A percentile compares a stretch with the other conserved stretches of the same genome.
phyloP scores from a whole-genome alignment of 805 yeast species.

The Kodamaea restingae region DNA sequence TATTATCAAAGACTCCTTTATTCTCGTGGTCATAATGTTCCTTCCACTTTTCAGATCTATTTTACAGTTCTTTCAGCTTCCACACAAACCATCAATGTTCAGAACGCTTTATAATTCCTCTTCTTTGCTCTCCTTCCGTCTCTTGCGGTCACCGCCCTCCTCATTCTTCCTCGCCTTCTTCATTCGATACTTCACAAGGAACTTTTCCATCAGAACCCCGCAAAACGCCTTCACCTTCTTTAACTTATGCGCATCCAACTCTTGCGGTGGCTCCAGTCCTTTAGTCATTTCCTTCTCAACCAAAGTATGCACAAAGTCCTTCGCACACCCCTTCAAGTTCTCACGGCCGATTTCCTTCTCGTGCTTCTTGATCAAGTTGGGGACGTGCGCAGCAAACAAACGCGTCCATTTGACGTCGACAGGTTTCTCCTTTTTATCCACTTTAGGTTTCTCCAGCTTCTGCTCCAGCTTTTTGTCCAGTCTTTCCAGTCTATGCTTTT shows the following conservation, averaged over 20 bases:
- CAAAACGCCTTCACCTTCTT: slow-evolving; percentile 66
- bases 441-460: not conserved
- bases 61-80: not conserved
- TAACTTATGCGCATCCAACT: slow-evolving; percentile 60
- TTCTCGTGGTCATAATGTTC: too few species aligned
- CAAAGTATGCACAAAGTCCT: slow-evolving; percentile 67
- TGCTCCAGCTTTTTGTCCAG: slow-evolving; percentile 7
- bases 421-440: too few species aligned
- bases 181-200: slow-evolving; percentile 43
- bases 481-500: slow-evolving; percentile 8
- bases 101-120: too few species aligned
- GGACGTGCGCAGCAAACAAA: slow-evolving; percentile 69
- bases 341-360: slow-evolving; percentile 68
- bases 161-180: slow-evolving; percentile 26
- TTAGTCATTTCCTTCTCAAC: slow-evolving; percentile 63
- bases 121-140: slow-evolving; percentile 1
- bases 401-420: slow-evolving; percentile 38
- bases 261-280: slow-evolving; percentile 44
- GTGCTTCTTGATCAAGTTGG: slow-evolving; percentile 69
- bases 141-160: slow-evolving; percentile 4
- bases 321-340: slow-evolving; percentile 69
- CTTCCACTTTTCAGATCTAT: slow-evolving; percentile 2
- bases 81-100: too few species aligned
- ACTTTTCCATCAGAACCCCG: slow-evolving; percentile 63
- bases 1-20: too few species aligned